Base-by-base conservation (phyloP, 2,329 filamentous ascomycete genomes). In the Peltaster fructicola region DNA sequence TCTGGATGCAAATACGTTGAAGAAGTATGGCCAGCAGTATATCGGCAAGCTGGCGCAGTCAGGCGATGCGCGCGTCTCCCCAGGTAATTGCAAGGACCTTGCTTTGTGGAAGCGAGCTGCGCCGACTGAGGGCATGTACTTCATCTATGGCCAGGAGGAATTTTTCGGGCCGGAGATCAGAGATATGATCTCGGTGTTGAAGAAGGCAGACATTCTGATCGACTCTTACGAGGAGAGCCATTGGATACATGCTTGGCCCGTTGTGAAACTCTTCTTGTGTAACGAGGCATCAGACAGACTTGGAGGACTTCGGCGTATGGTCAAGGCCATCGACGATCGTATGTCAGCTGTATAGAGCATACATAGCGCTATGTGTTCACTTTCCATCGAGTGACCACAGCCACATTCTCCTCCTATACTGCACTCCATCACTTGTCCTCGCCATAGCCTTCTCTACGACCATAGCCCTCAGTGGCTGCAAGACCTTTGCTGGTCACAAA, bases 241-340 rank as follows among this genome's bases (percentile, higher is more conserved):
- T 8, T 72, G 68, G 3, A 72, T 88, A 30, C 80, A 90, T 48
- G 79, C 73, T 7, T 90, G 80, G 81, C 78, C 79, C 0, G 73
- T 90, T 11, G 75, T 73, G 7, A 57, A 57, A 32, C 42, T 70
- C 10, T 72, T 69, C 42, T 39, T 70, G 12, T 59, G 59, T 6
- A 54, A 57, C 27, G 54, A 47, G 5, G 50, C 48, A 25, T 48
- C 54, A 6, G 56, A 58, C 30, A 42, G 63, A 25, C 39, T 61
- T 25, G 49, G 54, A 31, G 63, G 63, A 4, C 30, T 66, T 23
- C 48, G 49, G 24, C 45, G 51, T 20, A 39, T 40, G 15, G 50
- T 47, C 10, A 43, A 39, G 13, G 36, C 39, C 14, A 43, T n/a
- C n/a, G n/a, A n/a, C n/a, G n/a, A n/a, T n/a, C n/a, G n/a, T n/a